Percentiles rank a stretch among this genome's conserved stretches.
Conservation (phyloP, 2,329 filamentous ascomycete genomes). For the Monilinia polystroma region DNA sequence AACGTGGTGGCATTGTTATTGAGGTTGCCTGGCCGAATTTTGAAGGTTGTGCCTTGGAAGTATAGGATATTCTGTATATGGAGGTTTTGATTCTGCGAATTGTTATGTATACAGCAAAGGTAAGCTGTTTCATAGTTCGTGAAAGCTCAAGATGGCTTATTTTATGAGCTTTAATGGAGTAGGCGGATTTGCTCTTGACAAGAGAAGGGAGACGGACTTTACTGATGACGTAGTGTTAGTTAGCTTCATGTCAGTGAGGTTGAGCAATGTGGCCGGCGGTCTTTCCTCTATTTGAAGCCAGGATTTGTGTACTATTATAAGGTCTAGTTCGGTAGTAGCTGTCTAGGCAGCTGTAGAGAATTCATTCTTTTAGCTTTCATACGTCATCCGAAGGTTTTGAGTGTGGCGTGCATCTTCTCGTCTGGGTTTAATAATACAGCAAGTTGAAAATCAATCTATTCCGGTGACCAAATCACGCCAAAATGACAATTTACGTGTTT, state of each 20-base stretch:
- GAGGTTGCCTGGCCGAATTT: neutral
- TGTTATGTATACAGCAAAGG: neutral
- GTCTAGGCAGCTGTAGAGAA: too few species aligned
- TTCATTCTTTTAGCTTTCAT: neutral
- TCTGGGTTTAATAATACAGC: too few species aligned
- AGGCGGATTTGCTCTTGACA: neutral
- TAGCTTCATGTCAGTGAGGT: neutral
- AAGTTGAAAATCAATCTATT: slow-evolving; percentile 31
- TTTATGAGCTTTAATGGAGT: neutral
- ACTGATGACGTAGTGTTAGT: neutral
- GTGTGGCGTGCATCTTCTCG: too few species aligned
- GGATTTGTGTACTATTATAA: neutral
- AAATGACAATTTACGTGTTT: slow-evolving; percentile 28
- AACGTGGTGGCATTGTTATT: neutral
- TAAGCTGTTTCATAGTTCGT: neutral
- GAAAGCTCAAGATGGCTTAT: neutral
- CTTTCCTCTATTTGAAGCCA: too few species aligned
- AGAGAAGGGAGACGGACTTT: neutral
- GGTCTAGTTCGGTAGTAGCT: neutral
- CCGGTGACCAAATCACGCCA: slow-evolving; percentile 30
- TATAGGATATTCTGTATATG: neutral
- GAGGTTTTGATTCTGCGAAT: neutral
- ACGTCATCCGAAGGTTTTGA: neutral
- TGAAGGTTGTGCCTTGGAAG: neutral
- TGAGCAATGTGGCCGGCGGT: too few species aligned